Evolutionary conservation across 2,329 filamentous ascomycete genomes (phyloP), one percentile per base, ranked within the genome.

Genomic region (Penicillium sumatraense): DNA sequence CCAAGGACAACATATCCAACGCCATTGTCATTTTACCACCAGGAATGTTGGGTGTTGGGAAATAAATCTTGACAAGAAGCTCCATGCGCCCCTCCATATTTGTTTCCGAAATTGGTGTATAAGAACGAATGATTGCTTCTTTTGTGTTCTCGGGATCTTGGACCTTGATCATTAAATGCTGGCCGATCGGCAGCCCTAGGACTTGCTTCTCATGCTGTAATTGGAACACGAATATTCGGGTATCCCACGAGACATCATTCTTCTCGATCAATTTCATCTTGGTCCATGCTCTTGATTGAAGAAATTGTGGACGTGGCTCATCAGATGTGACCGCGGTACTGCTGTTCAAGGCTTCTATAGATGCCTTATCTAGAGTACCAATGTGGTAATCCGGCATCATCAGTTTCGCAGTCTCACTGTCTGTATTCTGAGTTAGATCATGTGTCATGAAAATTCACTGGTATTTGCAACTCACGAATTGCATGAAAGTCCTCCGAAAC

Each of bases 331-430:
- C 71, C 1, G 74, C 73, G 13, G 76, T 71, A 23, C 75, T 76
- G 51, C 78, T 73, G 13, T 80, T 77, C 2, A 95, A 80, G 0
- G 79, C 69, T 35, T 80, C 77, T 5, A 80, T 78, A 1, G 87
- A 84, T 18, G 78, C 78, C 60, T 85, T 77, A 63, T 90, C 85
- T 11, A 96, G 82, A 0, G 86, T 86, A 48, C 93, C 93, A 61
- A 97, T 86, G 72, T 97, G 92, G 68, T 96, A 96, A 41, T 82
- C 75, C 10, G 84, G 83, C 88, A 97, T 92, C 91, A 96, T 96
- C 16, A 82, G 83, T 76, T 96, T 96, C 29, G 93, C 93, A 14
- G 90, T 96, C 76, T 96, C 92, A 70, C 89, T 93, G 72, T 96
- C 91, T 93, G 68, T 53, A n/a, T 10, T n/a, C 8, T 2, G 20